Evolutionary conservation across 768 basidiomycete genomes (phyloP), one percentile per base, ranked within the genome.

Genomic region (Gymnopilus dilepis): DNA sequence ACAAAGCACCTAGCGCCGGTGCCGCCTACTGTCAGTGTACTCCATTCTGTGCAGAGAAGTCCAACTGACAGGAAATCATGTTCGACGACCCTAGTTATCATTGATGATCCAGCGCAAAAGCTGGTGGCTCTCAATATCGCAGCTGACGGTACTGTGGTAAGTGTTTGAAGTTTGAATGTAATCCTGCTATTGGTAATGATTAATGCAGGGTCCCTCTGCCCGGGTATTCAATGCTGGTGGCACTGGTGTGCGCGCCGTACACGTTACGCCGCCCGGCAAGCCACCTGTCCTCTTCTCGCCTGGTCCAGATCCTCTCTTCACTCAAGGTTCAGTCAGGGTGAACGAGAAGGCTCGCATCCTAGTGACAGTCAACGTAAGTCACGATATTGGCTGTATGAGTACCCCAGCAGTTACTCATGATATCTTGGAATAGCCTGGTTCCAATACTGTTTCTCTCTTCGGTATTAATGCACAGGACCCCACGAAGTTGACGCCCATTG

Each of bases 361-460:
- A 17, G 60, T 62, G 2, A 47, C 43, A 22, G 26, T 58, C 33
- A 58, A 50, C 17, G 57, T 58, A n/a, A 37, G 57, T 38, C 24
- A n/a, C n/a, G n/a, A n/a, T n/a, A n/a, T n/a, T n/a, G n/a, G n/a
- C n/a, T n/a, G n/a, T n/a, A n/a, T n/a, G n/a, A n/a, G n/a, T n/a
- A n/a, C n/a, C n/a, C n/a, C n/a, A n/a, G n/a, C n/a, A n/a, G n/a
- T n/a, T 15, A 15, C 9, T 8, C 15, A 37, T 37, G 34, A 3
- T 37, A 37, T 11, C 7, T 9, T 37, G 34, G n/a, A n/a, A n/a
- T 37, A 83, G 80, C 66, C 83, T 13, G 84, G 83, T 15, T 84
- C 82, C 8, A 83, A 82, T 64, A 81, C 80, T 1, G 55, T 79
- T 13, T 69, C 76, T 6, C 65, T 77, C 48, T 82, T 80, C 68